These are phyloP conservation scores for Yarrowia sp. DNA, from an alignment of 805 yeast species.

Conservation along the genomic window DNA sequence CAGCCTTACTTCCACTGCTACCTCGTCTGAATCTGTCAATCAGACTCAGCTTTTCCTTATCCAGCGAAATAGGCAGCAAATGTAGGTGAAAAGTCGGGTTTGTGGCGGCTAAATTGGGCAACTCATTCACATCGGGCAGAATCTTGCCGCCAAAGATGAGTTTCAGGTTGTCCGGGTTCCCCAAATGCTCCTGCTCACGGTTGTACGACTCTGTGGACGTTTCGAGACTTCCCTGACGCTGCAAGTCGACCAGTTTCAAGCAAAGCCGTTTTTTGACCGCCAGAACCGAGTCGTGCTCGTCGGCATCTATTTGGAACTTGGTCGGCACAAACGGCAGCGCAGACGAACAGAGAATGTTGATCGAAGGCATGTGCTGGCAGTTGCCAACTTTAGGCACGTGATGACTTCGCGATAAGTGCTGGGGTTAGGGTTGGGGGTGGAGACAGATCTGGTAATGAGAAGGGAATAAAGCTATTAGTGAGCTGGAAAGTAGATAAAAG, in stretches of 20 bases:
- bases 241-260: slow-evolving; percentile 19
- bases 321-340: slow-evolving; percentile 29
- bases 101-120: slow-evolving; percentile 15
- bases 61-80: slow-evolving; percentile 12
- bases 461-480: no score
- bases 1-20: neutral
- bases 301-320: slow-evolving; percentile 32
- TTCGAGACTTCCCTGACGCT: slow-evolving; percentile 10
- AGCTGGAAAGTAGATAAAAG: no score
- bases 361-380: slow-evolving; percentile 38
- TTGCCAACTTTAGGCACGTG: slow-evolving; percentile 32
- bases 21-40: slow-evolving; percentile 18
- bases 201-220: slow-evolving; percentile 30
- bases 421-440: slow-evolving; percentile 4
- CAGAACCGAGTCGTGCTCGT: slow-evolving; percentile 15
- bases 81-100: slow-evolving; percentile 32
- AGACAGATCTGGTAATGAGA: no score
- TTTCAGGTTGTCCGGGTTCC: slow-evolving; percentile 14
- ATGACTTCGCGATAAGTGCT: slow-evolving; percentile 16
- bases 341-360: slow-evolving; percentile 38
- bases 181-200: slow-evolving; percentile 30
- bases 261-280: slow-evolving; percentile 22
- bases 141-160: slow-evolving; percentile 38
- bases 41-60: slow-evolving; percentile 10
- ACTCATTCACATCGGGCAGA: neutral